Evolutionary conservation across 768 basidiomycete genomes (phyloP).

Genomic region (Suillus cothurnatus): DNA sequence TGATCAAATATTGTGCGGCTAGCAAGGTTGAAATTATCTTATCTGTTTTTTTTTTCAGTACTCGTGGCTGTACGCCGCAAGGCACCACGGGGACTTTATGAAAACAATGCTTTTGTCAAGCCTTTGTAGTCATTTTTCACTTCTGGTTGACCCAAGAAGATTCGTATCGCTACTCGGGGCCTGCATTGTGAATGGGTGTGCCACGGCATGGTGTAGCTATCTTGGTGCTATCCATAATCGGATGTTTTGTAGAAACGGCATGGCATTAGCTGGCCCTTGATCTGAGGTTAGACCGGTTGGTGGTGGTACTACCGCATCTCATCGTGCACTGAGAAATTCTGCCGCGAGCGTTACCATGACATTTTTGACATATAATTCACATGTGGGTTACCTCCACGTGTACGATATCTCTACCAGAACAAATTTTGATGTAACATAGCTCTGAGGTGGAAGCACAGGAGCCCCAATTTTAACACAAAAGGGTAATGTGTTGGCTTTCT

Average conservation of each 20-base stretch:
- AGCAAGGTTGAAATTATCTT: background rate
- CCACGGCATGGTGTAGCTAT: background rate
- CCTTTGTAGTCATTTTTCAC: conserved; percentile 3
- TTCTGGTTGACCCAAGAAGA: background rate
- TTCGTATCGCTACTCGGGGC: conserved; percentile 8
- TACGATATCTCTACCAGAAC: background rate
- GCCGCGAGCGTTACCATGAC: background rate
- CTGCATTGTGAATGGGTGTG: background rate
- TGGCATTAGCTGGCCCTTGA: conserved; percentile 2
- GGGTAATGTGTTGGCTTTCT: background rate
- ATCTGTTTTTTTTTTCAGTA: background rate
- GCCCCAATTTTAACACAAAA: background rate
- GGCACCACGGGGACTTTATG: background rate
- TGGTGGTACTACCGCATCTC: background rate
- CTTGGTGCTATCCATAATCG: conserved; percentile 4
- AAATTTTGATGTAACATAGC: background rate
- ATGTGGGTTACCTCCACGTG: background rate
- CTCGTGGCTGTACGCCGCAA: background rate
- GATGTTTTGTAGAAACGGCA: conserved; percentile 1
- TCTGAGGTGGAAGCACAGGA: background rate
- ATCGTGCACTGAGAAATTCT: background rate
- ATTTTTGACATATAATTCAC: background rate
- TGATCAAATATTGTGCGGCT: conserved; percentile 4
- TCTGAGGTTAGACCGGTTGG: background rate
- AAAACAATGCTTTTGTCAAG: background rate